Base-by-base conservation (phyloP, 2,329 filamentous ascomycete genomes). In the Ophiostoma piceae region DNA sequence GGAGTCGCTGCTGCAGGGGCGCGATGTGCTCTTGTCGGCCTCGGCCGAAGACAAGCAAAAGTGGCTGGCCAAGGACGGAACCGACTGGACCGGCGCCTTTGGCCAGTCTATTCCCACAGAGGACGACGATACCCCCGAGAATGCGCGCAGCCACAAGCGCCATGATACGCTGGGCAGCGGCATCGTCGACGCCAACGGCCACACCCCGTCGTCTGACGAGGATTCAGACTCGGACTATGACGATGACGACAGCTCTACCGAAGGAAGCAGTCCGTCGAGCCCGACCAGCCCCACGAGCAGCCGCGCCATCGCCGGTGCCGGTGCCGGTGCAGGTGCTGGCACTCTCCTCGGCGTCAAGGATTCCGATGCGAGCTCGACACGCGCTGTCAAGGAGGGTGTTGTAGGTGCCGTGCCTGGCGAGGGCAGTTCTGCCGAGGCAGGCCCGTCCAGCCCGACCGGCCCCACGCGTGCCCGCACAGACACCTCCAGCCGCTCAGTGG, bases 71-170 rank as follows among this genome's bases (percentile, higher is more conserved):
- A 92, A 89, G 77, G 87, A 91, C 71, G 94, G 92, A 1, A 89
- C 88, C 2, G 92, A 97, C 78, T 97, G 93, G 93, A 91, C 86
- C 51, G 91, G 90, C 3, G 92, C 92, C 0, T 97, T 97, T 77
- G 92, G 92, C 0, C 80, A 80, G n/a, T 77, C 80, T 8, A 75
- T 80, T 0, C 76, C 79, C 19, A 73, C 74, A 26, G 74, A 76
- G 7, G 60, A 68, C 8, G 66, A 68, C 4, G 22, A 16, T 1
- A 29, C 67, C 39, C 43, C 51, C 1, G 57, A 54, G 35, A 37
- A 43, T 35, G 37, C 68, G 70, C 35, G 71, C 71, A 35, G 65
- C 37, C 35, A 67, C 12, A 67, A 71, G 12, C 62, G 68, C 4
- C 47, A 65, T 37, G 70, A 68, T 14, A 6, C 29, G 4, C 39